Percentiles rank a stretch among this genome's conserved stretches.
phyloP scores from a whole-genome alignment of 1,284 basidiomycete species.

The Papiliotrema flavescens region DNA sequence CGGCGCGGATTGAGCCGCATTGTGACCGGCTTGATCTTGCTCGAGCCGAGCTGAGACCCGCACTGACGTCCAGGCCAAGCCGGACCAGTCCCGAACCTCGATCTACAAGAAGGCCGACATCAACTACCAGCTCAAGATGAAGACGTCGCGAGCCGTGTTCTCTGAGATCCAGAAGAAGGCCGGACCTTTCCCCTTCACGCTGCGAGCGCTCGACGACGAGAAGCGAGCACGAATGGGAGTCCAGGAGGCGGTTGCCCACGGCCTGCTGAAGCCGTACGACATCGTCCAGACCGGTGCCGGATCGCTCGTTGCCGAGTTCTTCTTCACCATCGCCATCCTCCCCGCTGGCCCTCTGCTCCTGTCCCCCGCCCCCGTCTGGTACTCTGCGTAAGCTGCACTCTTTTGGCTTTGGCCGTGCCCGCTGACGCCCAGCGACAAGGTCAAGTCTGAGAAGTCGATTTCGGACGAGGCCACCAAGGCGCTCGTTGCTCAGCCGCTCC shows the following conservation, averaged over 20 bases:
- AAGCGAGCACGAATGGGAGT: slow-evolving; percentile 92
- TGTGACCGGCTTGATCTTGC: not conserved
- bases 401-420: not conserved
- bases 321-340: slow-evolving; percentile 86
- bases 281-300: slow-evolving; percentile 66
- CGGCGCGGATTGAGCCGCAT: not conserved
- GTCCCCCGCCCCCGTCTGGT: slow-evolving; percentile 85
- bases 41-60: not conserved
- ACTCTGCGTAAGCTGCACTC: slow-evolving; percentile 61
- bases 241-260: slow-evolving; percentile 92
- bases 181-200: slow-evolving; percentile 95
- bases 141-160: slow-evolving; percentile 90
- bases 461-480: slow-evolving; percentile 81
- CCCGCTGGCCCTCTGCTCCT: slow-evolving; percentile 79
- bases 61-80: slow-evolving; percentile 60
- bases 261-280: slow-evolving; percentile 48
- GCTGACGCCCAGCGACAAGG: slow-evolving; percentile 54
- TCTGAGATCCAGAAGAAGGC: slow-evolving; percentile 97
- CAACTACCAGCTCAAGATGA: slow-evolving; percentile 97
- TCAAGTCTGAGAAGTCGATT: slow-evolving; percentile 83
- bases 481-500: slow-evolving; percentile 70
- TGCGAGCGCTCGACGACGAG: slow-evolving; percentile 90
- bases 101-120: slow-evolving; percentile 88
- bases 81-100: slow-evolving; percentile 83
- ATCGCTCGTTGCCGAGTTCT: slow-evolving; percentile 85